Conservation (phyloP, 768 basidiomycete species). For the Tricholoma saponaceum region DNA sequence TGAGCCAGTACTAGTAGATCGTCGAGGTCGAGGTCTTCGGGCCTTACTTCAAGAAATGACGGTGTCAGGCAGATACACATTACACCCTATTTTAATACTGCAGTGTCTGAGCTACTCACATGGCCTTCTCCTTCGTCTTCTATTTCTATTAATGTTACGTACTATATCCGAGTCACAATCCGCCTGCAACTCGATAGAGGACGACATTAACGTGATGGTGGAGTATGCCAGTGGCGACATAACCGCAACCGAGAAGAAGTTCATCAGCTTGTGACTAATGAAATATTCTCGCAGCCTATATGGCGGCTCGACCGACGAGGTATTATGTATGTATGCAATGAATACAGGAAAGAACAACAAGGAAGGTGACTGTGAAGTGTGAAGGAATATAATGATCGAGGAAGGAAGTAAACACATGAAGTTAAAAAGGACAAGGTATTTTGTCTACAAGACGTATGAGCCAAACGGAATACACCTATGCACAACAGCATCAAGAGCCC, state of each 20-base stretch:
- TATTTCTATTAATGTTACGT: background rate
- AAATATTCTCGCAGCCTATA: background rate
- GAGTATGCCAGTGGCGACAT: background rate
- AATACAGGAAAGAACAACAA: background rate
- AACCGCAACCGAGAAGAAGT: background rate
- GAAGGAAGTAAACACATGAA: background rate
- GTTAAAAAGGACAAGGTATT: too few relatives aligned
- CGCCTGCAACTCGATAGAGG: too few relatives aligned
- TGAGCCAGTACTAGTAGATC: too few relatives aligned
- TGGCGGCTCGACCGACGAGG: background rate
- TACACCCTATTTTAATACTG: too few relatives aligned
- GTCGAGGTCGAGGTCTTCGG: too few relatives aligned
- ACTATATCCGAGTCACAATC: too few relatives aligned
- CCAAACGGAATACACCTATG: constrained; percentile 1
- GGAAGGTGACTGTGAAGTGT: background rate
- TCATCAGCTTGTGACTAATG: background rate
- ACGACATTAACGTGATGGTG: background rate
- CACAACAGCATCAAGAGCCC: constrained; percentile 6
- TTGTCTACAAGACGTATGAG: constrained; percentile 2
- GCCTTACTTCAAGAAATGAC: too few relatives aligned
- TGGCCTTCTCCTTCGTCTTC: background rate
- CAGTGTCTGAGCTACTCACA: background rate
- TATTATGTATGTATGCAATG: background rate
- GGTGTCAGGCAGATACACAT: too few relatives aligned
- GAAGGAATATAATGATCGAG: constrained; percentile 7